These are phyloP conservation scores for Tylopilus plumbeoviolaceoides DNA, from an alignment of 768 basidiomycete species.

Conservation along the genomic window DNA sequence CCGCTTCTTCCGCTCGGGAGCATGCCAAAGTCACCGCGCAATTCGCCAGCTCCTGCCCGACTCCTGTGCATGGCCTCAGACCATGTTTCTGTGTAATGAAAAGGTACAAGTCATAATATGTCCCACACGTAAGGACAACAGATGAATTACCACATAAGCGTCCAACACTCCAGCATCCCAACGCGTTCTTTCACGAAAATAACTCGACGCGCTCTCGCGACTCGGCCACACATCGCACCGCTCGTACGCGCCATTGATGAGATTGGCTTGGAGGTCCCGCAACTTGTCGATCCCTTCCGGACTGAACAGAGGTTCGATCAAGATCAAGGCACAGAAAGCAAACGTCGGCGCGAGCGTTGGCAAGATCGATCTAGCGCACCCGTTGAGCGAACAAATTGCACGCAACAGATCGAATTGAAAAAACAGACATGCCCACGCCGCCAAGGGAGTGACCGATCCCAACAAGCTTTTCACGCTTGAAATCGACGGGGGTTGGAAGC, in stretches of 20 bases:
- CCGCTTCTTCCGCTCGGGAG: conserved; percentile 58
- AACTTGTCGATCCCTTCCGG: conserved; percentile 45
- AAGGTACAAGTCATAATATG: neutral
- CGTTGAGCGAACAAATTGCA: neutral
- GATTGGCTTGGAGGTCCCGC: conserved; percentile 34
- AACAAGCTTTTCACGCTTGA: conserved; percentile 47
- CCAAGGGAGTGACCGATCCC: conserved; percentile 71
- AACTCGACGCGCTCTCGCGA: conserved; percentile 36
- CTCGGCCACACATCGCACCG: conserved; percentile 52
- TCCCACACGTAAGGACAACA: neutral
- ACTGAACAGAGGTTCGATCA: conserved; percentile 64
- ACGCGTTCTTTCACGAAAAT: conserved; percentile 34
- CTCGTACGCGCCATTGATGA: conserved; percentile 46
- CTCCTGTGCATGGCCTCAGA: conserved; percentile 36
- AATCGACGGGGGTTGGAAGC: conserved; percentile 43
- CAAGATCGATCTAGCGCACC: conserved; percentile 43
- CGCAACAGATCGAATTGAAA: neutral
- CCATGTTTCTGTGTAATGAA: conserved; percentile 40
- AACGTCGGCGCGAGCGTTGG: conserved; percentile 44
- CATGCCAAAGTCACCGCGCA: conserved; percentile 50
- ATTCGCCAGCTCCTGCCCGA: conserved; percentile 25
- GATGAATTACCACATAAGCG: conserved; percentile 47
- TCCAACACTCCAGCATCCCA: conserved; percentile 57
- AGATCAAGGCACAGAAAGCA: conserved; percentile 48
- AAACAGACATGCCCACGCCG: conserved; percentile 55